Percentiles rank a stretch among this genome's conserved stretches.
Evolutionary conservation across 2,329 filamentous ascomycete species (phyloP).

Genomic region (Zymoseptoria brevis): DNA sequence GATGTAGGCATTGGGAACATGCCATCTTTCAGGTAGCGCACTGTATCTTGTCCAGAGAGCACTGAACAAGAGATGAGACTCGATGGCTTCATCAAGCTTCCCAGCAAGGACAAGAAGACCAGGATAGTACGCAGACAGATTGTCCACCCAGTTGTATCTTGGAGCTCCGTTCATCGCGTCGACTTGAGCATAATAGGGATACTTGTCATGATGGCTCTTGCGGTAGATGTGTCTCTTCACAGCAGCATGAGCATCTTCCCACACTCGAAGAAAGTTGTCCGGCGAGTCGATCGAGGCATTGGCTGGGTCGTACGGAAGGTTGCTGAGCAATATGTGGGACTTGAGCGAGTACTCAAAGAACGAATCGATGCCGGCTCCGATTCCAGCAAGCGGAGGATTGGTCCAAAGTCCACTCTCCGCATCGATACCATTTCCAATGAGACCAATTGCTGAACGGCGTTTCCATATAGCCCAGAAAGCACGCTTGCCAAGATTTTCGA

Average conservation of each 20-base stretch:
- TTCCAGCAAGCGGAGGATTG: slow-evolving; percentile 78
- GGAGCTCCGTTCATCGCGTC: slow-evolving; percentile 82
- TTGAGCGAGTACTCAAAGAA: slow-evolving; percentile 99
- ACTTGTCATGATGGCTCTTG: slow-evolving; percentile 56
- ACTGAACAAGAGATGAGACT: slow-evolving; percentile 82
- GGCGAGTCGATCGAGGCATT: slow-evolving; percentile 52
- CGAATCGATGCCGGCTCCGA: slow-evolving; percentile 92
- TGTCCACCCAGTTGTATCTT: slow-evolving; percentile 91
- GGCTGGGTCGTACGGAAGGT: slow-evolving; percentile 42
- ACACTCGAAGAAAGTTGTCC: slow-evolving; percentile 70
- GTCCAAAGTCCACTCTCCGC: slow-evolving; percentile 80
- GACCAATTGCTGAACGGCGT: slow-evolving; percentile 70
- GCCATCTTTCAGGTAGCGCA: slow-evolving; percentile 87
- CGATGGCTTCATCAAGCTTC: slow-evolving; percentile 81
- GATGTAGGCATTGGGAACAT: slow-evolving; percentile 59
- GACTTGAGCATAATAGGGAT: slow-evolving; percentile 88
- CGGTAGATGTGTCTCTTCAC: slow-evolving; percentile 91
- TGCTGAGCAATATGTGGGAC: slow-evolving; percentile 81
- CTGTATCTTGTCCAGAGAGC: slow-evolving; percentile 92
- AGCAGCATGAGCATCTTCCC: slow-evolving; percentile 76
- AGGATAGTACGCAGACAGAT: slow-evolving; percentile 89
- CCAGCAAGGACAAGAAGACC: slow-evolving; percentile 79
- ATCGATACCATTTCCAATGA: slow-evolving; percentile 88
- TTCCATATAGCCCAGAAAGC: slow-evolving; percentile 98
- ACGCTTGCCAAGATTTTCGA: slow-evolving; percentile 79